Evolutionary conservation across 805 yeast genomes (phyloP), one percentile per base, ranked within the genome.

Genomic region (Candida chauliodis): DNA sequence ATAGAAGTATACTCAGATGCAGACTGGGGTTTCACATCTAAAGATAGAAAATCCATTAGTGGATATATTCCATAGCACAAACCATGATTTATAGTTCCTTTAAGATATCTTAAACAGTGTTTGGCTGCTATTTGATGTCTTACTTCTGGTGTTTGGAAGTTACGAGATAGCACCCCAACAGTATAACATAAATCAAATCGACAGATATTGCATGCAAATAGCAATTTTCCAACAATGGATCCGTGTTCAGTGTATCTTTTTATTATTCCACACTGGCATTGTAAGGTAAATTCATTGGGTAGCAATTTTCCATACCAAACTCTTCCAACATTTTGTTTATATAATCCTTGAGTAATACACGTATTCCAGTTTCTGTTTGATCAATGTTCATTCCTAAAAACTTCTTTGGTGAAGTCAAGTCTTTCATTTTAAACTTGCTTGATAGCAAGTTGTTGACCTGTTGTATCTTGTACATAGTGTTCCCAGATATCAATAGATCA

Each of bases 91-190:
- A 14, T 16, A 8, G 34, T 31, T 19, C 18, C 17, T n/a, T 19
- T 19, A 6, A 31, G 22, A 13, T 31, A 31, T 21, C 26, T 19
- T 11, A 31, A 11, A 9, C 16, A 20, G 10, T 21, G 18, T 14
- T 20, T 20, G 9, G 26, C 26, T 21, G 34, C 34, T n/a, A 10
- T 20, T 15, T 8, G 15, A 31, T 31, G 34, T 31, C 26, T 31
- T 7, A 15, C 14, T 20, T 21, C 34, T 19, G 34, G 34, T 13
- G 20, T 18, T 7, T 19, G 34, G n/a, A 21, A 20, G 26, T 31
- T 16, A 21, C 25, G 11, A 4, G 26, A 20, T 31, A 31, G 21
- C 9, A 31, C 26, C 20, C 34, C 34, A 11, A 31, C 25, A 30
- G 19, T 30, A 18, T 28, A 28, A 6, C 19, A 17, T 14, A 28